phyloP scores from a whole-genome alignment of 1,284 basidiomycete genomes.

The Ganoderma lingzhi region DNA sequence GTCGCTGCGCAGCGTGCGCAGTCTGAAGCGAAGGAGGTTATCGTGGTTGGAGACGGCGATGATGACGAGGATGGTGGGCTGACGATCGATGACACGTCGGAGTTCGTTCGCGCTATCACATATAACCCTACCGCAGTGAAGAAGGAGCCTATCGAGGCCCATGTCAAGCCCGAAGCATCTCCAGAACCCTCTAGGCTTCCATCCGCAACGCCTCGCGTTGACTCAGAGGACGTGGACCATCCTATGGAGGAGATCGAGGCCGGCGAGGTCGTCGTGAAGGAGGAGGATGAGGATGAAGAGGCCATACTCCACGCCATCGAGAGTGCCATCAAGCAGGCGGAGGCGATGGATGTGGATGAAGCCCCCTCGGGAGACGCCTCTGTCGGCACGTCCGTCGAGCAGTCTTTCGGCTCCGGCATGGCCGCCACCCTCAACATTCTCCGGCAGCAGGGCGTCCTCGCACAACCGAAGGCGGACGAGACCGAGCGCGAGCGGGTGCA shows the following conservation, averaged over 20 bases:
- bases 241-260: slow-evolving; percentile 74
- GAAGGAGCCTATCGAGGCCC: slow-evolving; percentile 46
- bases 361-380: slow-evolving; percentile 39
- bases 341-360: slow-evolving; percentile 57
- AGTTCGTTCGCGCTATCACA: slow-evolving; percentile 93
- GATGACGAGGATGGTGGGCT: slow-evolving; percentile 66
- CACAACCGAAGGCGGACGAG: slow-evolving; percentile 71
- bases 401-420: slow-evolving; percentile 84
- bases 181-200: slow-evolving; percentile 47
- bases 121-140: slow-evolving; percentile 63
- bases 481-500: slow-evolving; percentile 86
- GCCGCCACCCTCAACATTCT: slow-evolving; percentile 90
- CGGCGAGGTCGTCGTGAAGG: slow-evolving; percentile 79
- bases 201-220: slow-evolving; percentile 36
- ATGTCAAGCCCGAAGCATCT: slow-evolving; percentile 44
- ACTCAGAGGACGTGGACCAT: slow-evolving; percentile 53
- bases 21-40: slow-evolving; percentile 56
- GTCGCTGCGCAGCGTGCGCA: slow-evolving; percentile 72
- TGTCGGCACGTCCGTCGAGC: slow-evolving; percentile 74
- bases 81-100: slow-evolving; percentile 96
- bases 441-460: slow-evolving; percentile 90
- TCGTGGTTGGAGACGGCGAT: slow-evolving; percentile 68
- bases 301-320: slow-evolving; percentile 81
- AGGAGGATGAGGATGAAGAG: slow-evolving; percentile 70
- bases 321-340: slow-evolving; percentile 65